A percentile compares a stretch with the other conserved stretches of the same genome.
Conservation (phyloP, 768 basidiomycete genomes). For the Cyclocybe aegerita region DNA sequence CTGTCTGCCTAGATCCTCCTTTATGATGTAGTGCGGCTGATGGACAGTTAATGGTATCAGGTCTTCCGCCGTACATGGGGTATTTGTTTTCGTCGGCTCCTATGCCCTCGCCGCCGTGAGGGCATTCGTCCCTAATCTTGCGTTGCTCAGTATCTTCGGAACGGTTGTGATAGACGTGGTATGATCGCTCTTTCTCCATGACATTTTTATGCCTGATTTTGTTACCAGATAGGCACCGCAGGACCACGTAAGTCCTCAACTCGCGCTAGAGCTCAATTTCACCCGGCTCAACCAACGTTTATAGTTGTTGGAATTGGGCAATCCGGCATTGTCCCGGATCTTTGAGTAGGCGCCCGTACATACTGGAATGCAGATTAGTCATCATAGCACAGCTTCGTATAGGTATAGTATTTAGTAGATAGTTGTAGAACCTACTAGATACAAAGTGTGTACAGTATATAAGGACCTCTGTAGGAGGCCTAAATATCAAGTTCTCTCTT, state of each 20-base stretch:
- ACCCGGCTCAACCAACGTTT: background rate
- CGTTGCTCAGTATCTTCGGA: slow-evolving; percentile 39
- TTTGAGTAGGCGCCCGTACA: too few species aligned
- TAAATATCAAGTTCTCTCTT: too few species aligned
- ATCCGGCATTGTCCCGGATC: background rate
- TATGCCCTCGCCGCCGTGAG: slow-evolving; percentile 36
- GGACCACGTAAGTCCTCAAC: slow-evolving; percentile 29
- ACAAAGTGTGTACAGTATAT: too few species aligned
- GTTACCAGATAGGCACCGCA: slow-evolving; percentile 33
- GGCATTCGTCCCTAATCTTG: slow-evolving; percentile 38
- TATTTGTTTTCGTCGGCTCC: slow-evolving; percentile 42
- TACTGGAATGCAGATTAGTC: too few species aligned
- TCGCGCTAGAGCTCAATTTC: too few species aligned
- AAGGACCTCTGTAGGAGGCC: too few species aligned
- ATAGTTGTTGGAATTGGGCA: background rate
- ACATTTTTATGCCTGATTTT: background rate
- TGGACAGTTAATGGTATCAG: slow-evolving; percentile 17
- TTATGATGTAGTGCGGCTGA: too few species aligned
- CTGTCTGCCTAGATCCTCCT: too few species aligned
- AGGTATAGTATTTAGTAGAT: too few species aligned
- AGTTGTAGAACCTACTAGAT: too few species aligned
- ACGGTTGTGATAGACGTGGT: slow-evolving; percentile 44
- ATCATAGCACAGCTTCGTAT: too few species aligned
- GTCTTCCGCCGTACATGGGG: slow-evolving; percentile 43
- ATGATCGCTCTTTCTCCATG: background rate